A percentile compares a stretch with the other conserved stretches of the same genome.
Evolutionary conservation across 164 flowering plant species (phyloP).

Genomic region (Tetracentron sinense): DNA sequence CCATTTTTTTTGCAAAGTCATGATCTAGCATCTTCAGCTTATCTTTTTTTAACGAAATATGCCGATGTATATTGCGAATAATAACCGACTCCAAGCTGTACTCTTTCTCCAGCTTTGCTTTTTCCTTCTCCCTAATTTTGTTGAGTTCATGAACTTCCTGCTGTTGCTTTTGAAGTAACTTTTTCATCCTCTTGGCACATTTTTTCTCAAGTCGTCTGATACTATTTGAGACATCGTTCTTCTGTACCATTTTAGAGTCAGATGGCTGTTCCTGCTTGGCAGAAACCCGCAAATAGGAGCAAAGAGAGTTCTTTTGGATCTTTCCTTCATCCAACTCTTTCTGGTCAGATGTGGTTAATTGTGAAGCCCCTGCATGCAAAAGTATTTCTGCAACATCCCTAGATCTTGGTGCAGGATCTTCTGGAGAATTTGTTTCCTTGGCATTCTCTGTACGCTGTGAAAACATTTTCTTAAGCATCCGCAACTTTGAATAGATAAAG

Average conservation of each 20-base stretch:
- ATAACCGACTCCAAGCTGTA: constrained; percentile 31
- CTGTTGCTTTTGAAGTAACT: constrained; percentile 33
- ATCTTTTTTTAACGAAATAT: constrained; percentile 27
- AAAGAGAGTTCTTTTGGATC: constrained; percentile 17
- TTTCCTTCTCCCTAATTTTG: constrained; percentile 29
- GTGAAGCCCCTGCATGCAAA: constrained; percentile 11
- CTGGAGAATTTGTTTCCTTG: constrained; percentile 10
- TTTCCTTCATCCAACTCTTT: constrained; percentile 30
- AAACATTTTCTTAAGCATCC: constrained; percentile 39
- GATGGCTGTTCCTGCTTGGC: constrained; percentile 13
- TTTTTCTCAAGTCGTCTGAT: constrained; percentile 31
- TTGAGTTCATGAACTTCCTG: constrained; percentile 30
- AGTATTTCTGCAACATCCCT: constrained; percentile 9
- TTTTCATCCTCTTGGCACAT: constrained; percentile 25
- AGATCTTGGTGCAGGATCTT: constrained; percentile 5
- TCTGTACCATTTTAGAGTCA: constrained; percentile 13
- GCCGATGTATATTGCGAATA: constrained; percentile 26
- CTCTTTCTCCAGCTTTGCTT: constrained; percentile 28
- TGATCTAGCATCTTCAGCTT: constrained; percentile 40
- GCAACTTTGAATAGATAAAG: constrained; percentile 40
- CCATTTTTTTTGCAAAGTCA: constrained; percentile 30
- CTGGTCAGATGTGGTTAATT: constrained; percentile 1
- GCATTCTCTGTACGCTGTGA: constrained; percentile 9
- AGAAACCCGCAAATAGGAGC: constrained; percentile 4
- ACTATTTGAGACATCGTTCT: constrained; percentile 15